Conservation (phyloP, 257 asterid genomes). For the Solanum gracilifrons region DNA sequence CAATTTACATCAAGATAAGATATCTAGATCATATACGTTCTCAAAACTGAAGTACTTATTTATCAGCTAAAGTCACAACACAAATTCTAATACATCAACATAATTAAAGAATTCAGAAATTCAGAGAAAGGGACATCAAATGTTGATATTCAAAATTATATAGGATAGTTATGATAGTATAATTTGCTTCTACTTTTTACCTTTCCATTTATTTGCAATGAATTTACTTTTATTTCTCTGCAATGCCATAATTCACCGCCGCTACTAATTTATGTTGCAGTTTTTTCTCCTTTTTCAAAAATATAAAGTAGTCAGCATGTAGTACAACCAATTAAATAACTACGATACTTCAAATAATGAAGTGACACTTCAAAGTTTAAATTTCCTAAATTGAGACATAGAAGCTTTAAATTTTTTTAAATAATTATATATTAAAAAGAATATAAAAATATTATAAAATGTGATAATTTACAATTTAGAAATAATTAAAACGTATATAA, state of each 20-base stretch:
- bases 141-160: background rate
- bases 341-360: background rate
- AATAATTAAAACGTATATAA: background rate
- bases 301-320: background rate
- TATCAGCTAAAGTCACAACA: background rate
- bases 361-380: background rate
- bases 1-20: no score
- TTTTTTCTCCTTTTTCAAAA: background rate
- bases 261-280: background rate
- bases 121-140: conserved; percentile 25
- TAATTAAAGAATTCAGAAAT: background rate
- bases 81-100: background rate
- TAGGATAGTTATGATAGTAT: background rate
- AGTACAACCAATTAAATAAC: background rate
- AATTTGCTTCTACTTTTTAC: background rate
- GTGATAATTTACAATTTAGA: no score
- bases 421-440: no score
- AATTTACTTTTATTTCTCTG: background rate
- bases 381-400: no score
- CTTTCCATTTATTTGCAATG: background rate
- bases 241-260: background rate
- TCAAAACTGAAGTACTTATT: background rate
- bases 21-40: background rate
- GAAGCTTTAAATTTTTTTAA: background rate
- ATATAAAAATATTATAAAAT: no score